Conservation (phyloP, 2,329 filamentous ascomycete genomes). For the Botrytis fabae region DNA sequence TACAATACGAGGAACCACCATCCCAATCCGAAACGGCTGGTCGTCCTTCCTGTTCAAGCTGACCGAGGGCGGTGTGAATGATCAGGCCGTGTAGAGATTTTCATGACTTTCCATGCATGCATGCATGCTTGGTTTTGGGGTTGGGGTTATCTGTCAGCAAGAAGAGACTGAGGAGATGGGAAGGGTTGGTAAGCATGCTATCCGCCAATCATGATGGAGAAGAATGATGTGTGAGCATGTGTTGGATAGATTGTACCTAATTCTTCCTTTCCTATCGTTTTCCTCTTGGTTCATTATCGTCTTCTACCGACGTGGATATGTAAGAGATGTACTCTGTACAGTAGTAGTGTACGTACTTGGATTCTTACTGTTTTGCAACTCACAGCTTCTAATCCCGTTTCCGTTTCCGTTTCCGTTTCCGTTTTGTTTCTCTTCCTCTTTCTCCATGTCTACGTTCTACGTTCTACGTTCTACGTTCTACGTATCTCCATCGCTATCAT, state of each 20-base stretch:
- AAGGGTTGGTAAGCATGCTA: not conserved
- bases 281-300: not conserved
- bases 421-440: not conserved
- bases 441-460: not conserved
- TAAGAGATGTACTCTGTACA: not conserved
- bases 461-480: not conserved
- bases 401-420: too few relatives aligned
- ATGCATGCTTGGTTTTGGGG: too few relatives aligned
- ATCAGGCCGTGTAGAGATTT: not conserved
- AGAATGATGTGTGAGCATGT: not conserved
- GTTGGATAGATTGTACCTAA: not conserved
- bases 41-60: conserved; percentile 21
- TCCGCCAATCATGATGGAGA: not conserved
- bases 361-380: not conserved
- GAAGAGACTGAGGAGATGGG: not conserved
- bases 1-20: not conserved
- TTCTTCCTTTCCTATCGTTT: not conserved
- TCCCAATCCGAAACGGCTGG: not conserved
- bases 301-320: not conserved
- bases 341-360: too few relatives aligned
- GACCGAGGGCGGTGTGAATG: conserved; percentile 22
- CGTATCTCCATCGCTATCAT: not conserved
- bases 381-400: not conserved
- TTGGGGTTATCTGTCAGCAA: not conserved
- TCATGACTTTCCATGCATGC: not conserved